Base-by-base conservation (phyloP, 495 filamentous ascomycete genomes). In the Penicillium crystallinum region DNA sequence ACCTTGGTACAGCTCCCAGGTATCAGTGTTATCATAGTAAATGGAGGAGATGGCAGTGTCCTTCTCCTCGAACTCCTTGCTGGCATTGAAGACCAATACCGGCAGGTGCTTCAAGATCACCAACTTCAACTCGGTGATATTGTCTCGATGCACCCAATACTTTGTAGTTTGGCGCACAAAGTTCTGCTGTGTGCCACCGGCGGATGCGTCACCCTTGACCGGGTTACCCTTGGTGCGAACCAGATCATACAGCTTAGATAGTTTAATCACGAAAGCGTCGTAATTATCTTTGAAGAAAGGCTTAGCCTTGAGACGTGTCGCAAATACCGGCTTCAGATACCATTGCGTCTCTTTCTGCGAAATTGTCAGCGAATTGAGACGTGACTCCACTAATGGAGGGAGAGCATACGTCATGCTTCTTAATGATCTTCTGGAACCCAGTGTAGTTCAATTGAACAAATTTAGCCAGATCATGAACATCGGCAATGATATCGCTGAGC, bases 371-470 rank as follows among this genome's bases (percentile, higher is more conserved):
- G 38, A 19, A 31, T 25, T 23, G 8, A 6, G 10, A 44, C 7
- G 34, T 29, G 29, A 23, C 18, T 25, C 11, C 14, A 1, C 29
- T 36, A 30, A 21, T 14, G 33, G 10, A 33, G 11, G 30, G 31
- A 6, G 49, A 35, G 80, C 87, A 47, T 72, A 93, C 90, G 77
- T 99, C 93, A 69, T 99, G 93, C 75, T 99, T 99, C 77, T 99
- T 99, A 66, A 99, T 96, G 60, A 99, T 99, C 77, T 99, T 99
- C 77, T 97, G 95, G 63, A 99, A 99, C 0, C 95, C 93, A 1
- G 92, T 97, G 63, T 99, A 99, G 69, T 99, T 99, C 65, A 99
- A 72, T 71, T 97, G 91, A 5, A 93, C 95, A 61, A 97, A 99
- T 71, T 97, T 97, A 61, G 95, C 95, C 60, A 99, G 75, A 67